Percentiles rank a stretch among this genome's conserved stretches.
Evolutionary conservation across 306 rosid species (phyloP).

Genomic region (Cucurbita moschata): DNA sequence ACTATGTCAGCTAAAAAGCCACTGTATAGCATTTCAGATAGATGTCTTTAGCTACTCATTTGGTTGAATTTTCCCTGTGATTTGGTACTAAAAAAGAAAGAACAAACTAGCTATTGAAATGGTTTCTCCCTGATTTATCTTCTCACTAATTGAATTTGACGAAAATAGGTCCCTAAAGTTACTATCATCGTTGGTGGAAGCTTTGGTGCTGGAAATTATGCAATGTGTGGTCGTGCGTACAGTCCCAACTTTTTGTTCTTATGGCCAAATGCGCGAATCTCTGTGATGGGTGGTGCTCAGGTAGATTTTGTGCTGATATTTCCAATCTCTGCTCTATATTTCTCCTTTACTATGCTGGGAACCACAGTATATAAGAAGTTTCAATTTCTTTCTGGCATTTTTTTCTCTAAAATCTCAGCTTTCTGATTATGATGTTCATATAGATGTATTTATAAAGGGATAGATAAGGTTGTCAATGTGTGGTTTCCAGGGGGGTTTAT

Average conservation of each 20-base stretch:
- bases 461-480: not conserved
- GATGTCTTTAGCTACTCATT: not conserved
- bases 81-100: not conserved
- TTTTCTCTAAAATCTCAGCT: not conserved
- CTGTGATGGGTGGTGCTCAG: slow-evolving; percentile 99
- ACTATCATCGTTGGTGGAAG: slow-evolving; percentile 90
- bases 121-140: not conserved
- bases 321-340: not conserved
- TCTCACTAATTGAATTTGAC: slow-evolving; percentile 10
- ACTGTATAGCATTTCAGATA: not conserved
- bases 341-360: not conserved
- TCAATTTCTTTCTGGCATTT: not conserved
- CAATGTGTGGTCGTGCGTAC: slow-evolving; percentile 98
- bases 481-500: not conserved
- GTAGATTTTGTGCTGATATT: slow-evolving; percentile 18
- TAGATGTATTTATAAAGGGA: not conserved
- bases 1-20: not conserved
- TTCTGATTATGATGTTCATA: not conserved
- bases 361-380: not conserved
- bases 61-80: not conserved
- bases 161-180: slow-evolving; percentile 73
- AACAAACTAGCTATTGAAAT: not conserved
- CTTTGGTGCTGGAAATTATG: slow-evolving; percentile 96
- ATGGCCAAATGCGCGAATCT: slow-evolving; percentile 93
- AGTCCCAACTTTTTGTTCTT: slow-evolving; percentile 91